Percentiles rank a stretch among this genome's conserved stretches.
These are phyloP conservation scores for Pseudogymnoascus destructans DNA, from an alignment of 2,329 filamentous ascomycete species.

Conservation along the genomic window DNA sequence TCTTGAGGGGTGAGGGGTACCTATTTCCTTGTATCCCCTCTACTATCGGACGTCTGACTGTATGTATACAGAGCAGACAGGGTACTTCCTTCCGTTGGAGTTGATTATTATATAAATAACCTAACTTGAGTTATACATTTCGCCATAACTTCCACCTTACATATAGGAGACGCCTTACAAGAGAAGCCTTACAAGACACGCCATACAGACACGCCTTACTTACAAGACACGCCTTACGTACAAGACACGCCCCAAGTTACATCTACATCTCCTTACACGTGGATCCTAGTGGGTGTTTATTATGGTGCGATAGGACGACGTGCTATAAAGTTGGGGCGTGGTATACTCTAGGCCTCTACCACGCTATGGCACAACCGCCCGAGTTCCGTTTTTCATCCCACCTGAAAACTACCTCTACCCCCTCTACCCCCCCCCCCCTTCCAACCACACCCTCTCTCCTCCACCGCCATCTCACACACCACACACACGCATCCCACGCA, in stretches of 20 bases:
- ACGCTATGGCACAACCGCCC: neutral
- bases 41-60: neutral
- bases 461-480: neutral
- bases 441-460: neutral
- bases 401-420: neutral
- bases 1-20: neutral
- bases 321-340: no score
- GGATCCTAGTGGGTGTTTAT: no score
- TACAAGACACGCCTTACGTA: neutral
- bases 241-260: no score
- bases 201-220: neutral
- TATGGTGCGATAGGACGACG: no score
- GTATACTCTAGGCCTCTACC: neutral
- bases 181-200: no score
- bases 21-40: neutral
- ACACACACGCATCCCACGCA: neutral
- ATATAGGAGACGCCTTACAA: no score
- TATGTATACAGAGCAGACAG: neutral
- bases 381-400: conserved; percentile 3
- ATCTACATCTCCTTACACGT: neutral
- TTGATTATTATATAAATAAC: no score
- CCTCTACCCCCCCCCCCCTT: neutral
- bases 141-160: neutral
- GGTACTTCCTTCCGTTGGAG: neutral
- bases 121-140: no score